Evolutionary conservation across 2,329 filamentous ascomycete species (phyloP), one percentile per base, ranked within the genome.

Genomic region (Ramichloridium luteum): DNA sequence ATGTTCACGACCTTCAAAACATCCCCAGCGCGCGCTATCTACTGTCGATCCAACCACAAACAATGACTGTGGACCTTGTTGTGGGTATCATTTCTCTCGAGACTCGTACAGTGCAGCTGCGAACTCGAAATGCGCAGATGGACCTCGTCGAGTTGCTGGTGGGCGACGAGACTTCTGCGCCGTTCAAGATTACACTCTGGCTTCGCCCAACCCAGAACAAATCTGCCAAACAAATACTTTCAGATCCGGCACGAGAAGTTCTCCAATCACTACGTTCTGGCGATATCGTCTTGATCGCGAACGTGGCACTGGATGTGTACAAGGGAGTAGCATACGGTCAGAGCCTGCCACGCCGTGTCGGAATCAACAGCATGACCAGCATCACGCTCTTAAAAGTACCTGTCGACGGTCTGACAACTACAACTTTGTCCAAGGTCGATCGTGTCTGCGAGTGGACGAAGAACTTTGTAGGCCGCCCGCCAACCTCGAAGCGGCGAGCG

Each of bases 111-210:
- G 72, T 93, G 13, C 70, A 64, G 16, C 82, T 85, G 0, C 67
- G 71, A 23, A 48, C 62, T 59, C 32, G 35, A 17, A 18, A 32
- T 30, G 32, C 57, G 37, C 56, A 64, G 26, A 65, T 77, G 31
- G 70, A 80, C 4, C 65, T 93, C 3, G 61, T 88, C 25, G 84
- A 93, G 54, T 56, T 90, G 2, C 62, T 86, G 1, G 74, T 94
- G 1, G 86, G 81, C 4, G 88, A 96, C 53, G 81, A 93, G 31
- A 93, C 85, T 0, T 72, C 68, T 41, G 72, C 81, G 0, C 80
- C 79, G 2, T 93, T 94, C 57, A 73, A 68, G 16, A 65, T 94
- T 34, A 86, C 80, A 3, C 84, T 93, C 53, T 96, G 88, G 88
- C 61, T 93, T 2, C 58, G 67, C 4, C 55, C 62, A 2, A 33